Evolutionary conservation across 352 stramenopile species (phyloP).

Genomic region (Phytopythium cucurbitacearum): DNA sequence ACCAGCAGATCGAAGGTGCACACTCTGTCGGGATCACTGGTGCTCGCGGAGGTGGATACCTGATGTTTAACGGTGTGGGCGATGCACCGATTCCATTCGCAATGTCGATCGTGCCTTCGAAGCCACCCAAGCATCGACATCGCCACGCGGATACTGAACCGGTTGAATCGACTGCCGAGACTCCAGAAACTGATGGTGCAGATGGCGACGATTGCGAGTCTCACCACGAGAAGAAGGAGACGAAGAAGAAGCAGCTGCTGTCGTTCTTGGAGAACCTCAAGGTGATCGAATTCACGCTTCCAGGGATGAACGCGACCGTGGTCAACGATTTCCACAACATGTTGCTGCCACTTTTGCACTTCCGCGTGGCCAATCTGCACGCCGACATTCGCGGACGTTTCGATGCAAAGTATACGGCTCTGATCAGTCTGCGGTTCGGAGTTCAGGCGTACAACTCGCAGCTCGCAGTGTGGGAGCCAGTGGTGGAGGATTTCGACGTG

Average conservation of each 20-base stretch:
- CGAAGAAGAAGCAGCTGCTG: constrained; percentile 12
- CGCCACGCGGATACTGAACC: constrained; percentile 3
- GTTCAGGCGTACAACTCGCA: constrained; percentile 87
- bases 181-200: constrained; percentile 3
- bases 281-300: constrained; percentile 70
- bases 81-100: constrained; percentile 79
- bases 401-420: constrained; percentile 53
- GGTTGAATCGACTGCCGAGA: constrained; percentile 8
- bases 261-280: constrained; percentile 64
- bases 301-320: constrained; percentile 73
- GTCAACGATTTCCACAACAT: constrained; percentile 89
- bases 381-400: constrained; percentile 60
- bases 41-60: constrained; percentile 66
- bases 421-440: constrained; percentile 59
- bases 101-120: constrained; percentile 48
- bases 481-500: constrained; percentile 83
- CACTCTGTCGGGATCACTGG: constrained; percentile 33
- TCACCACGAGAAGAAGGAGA: constrained; percentile 1
- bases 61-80: constrained; percentile 86
- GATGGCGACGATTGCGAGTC: neutral
- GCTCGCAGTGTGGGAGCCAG: constrained; percentile 79
- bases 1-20: constrained; percentile 27
- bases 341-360: constrained; percentile 73
- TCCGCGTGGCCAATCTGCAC: constrained; percentile 65
- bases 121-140: constrained; percentile 5